A percentile compares a stretch with the other conserved stretches of the same genome.
phyloP scores from a whole-genome alignment of 495 filamentous ascomycete genomes.

The Cercophora samala region DNA sequence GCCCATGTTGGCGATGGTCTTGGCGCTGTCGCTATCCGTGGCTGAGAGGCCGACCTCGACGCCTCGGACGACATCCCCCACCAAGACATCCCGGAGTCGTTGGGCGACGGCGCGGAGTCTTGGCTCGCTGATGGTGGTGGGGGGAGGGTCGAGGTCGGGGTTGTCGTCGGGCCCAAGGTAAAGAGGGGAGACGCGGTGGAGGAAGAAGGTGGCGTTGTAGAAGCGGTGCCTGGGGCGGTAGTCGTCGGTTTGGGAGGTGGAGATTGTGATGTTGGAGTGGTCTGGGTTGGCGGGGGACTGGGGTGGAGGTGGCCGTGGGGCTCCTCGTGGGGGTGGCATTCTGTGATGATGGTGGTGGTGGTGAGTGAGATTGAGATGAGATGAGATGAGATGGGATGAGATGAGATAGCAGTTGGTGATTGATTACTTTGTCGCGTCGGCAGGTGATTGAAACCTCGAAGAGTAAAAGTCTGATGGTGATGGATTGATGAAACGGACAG shows the following conservation, averaged over 20 bases:
- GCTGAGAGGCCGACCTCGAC: slow-evolving; percentile 40
- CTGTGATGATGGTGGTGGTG: no score
- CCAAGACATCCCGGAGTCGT: slow-evolving; percentile 42
- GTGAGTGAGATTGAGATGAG: no score
- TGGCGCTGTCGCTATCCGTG: slow-evolving; percentile 14
- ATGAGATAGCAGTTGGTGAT: no score
- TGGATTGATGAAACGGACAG: background rate
- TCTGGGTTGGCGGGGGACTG: background rate
- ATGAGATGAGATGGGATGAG: no score
- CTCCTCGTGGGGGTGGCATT: background rate
- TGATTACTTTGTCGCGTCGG: background rate
- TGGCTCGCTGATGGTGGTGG: slow-evolving; percentile 20
- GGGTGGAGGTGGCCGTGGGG: background rate
- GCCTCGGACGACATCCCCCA: slow-evolving; percentile 49
- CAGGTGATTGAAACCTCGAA: background rate
- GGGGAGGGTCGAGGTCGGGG: no score
- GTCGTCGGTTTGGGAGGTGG: background rate
- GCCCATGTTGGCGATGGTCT: slow-evolving; percentile 36
- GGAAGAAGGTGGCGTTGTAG: slow-evolving; percentile 50
- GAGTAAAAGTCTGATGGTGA: background rate
- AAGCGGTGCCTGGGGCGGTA: slow-evolving; percentile 22
- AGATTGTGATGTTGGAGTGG: background rate
- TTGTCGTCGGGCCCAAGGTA: slow-evolving; percentile 29
- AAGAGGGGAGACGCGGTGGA: slow-evolving; percentile 45
- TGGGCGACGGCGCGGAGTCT: slow-evolving; percentile 36